Conservation (phyloP, 306 rosid species). For the Coriaria nepalensis region DNA sequence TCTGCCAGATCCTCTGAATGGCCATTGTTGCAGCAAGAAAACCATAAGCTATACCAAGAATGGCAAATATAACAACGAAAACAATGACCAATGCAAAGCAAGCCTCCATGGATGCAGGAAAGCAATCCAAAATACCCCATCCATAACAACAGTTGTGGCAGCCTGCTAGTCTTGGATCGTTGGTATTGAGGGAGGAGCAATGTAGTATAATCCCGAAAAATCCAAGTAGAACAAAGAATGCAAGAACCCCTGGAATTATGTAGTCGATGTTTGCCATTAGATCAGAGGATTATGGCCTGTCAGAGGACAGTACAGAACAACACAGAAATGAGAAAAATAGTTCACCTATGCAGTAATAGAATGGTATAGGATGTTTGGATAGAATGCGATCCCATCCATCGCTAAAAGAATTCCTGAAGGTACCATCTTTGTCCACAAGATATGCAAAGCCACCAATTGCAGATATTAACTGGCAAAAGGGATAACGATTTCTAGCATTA, state of each 20-base stretch:
- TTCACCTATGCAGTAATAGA: slow-evolving; percentile 89
- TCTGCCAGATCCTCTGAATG: slow-evolving; percentile 98
- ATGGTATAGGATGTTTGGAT: slow-evolving; percentile 93
- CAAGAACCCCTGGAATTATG: slow-evolving; percentile 58
- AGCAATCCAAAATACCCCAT: slow-evolving; percentile 98
- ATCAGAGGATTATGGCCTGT: too few relatives aligned
- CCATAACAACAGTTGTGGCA: slow-evolving; percentile 99
- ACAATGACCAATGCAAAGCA: slow-evolving; percentile 89
- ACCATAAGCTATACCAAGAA: slow-evolving; percentile 95
- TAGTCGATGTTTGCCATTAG: too few relatives aligned
- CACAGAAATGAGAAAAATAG: neutral
- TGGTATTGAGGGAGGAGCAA: slow-evolving; percentile 73
- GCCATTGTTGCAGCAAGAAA: slow-evolving; percentile 97
- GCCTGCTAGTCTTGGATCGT: slow-evolving; percentile 91
- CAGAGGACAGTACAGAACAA: neutral
- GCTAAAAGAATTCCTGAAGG: slow-evolving; percentile 83
- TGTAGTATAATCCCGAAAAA: slow-evolving; percentile 92
- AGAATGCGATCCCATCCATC: slow-evolving; percentile 96
- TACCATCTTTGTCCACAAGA: slow-evolving; percentile 91
- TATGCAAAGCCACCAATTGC: slow-evolving; percentile 85
- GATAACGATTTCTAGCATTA: slow-evolving; percentile 7
- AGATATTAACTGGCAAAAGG: slow-evolving; percentile 51
- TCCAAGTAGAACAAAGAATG: slow-evolving; percentile 92
- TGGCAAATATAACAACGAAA: slow-evolving; percentile 88
- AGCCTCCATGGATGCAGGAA: slow-evolving; percentile 99